Evolutionary conservation across 106 monocot genomes (phyloP), one percentile per base, ranked within the genome.

Genomic region (Hemerocallis citrina): DNA sequence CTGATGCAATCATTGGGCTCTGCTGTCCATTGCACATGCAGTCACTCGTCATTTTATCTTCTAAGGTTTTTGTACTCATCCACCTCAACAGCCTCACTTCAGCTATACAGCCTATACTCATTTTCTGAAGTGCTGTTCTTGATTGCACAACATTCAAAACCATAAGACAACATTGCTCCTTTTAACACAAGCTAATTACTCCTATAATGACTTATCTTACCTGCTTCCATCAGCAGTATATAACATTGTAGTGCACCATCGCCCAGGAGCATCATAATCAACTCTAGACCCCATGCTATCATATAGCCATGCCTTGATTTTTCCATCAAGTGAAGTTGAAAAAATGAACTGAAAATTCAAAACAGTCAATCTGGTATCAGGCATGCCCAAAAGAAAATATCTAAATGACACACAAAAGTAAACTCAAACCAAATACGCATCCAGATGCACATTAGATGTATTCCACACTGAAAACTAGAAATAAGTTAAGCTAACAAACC

Each of bases 271-370:
- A 59, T 88, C 83, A 76, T 83, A 83, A 62, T 88, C 83, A 35
- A 83, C 83, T 13, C 83, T 69, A 46, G 79, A 76, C 31, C 83
- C 83, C 64, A 74, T 19, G 30, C 76, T 68, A 60, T 88, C 83
- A 70, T 88, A 79, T 17, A 88, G 70, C 79, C 82, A 88, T 61
- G 88, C 82, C 73, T 88, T 88, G 10, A 88, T 88, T 71, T 83
- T 88, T 49, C 88, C 88, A 67, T 88, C 79, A 28, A 79, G 52
- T 43, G 82, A 68, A 46, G 83, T 88, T 20, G 88, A 88, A 62
- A 88, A 83, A 34, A 88, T 83, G 57, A 88, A 60, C 44, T 57
- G 44, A 21, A 52, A 30, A 36, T 44, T 7, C 34, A 50, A 51
- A 62, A 16, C 44, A 34, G 28, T 16, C 51, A 34, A 51, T 28